These are phyloP conservation scores for Hura crepitans DNA, from an alignment of 441 rosid species.

Conservation along the genomic window DNA sequence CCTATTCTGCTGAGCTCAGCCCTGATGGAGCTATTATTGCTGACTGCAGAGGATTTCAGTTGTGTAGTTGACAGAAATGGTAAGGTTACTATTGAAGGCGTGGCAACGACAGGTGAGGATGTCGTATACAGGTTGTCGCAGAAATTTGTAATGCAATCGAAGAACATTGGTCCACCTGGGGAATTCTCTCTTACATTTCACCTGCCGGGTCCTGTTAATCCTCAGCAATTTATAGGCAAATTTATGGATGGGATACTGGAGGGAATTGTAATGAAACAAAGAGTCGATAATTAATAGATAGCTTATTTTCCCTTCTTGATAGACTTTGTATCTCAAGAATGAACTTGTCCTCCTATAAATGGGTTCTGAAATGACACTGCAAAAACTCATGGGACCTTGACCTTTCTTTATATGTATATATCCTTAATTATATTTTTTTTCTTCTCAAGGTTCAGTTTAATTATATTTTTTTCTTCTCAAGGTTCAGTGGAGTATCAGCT, in stretches of 20 bases:
- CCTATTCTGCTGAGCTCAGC: background rate
- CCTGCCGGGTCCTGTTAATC: slow-evolving; percentile 70
- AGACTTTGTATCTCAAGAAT: slow-evolving; percentile 5
- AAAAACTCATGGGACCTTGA: too few species aligned
- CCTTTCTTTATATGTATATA: too few species aligned
- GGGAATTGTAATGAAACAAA: slow-evolving; percentile 55
- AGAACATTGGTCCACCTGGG: slow-evolving; percentile 58
- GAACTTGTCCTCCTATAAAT: background rate
- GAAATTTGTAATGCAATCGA: slow-evolving; percentile 50
- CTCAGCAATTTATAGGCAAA: slow-evolving; percentile 43
- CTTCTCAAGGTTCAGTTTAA: too few species aligned
- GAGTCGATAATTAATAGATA: background rate
- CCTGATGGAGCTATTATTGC: background rate
- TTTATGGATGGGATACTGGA: slow-evolving; percentile 61
- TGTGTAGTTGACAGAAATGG: slow-evolving; percentile 52
- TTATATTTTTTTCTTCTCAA: background rate
- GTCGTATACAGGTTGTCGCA: slow-evolving; percentile 40
- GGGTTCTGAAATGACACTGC: too few species aligned
- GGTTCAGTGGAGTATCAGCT: background rate
- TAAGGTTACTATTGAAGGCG: slow-evolving; percentile 53
- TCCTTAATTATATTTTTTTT: background rate
- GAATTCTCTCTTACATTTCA: slow-evolving; percentile 53
- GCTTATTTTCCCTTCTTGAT: background rate
- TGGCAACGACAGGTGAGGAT: slow-evolving; percentile 59
- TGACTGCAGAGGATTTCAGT: slow-evolving; percentile 51